A percentile compares a stretch with the other conserved stretches of the same genome.
Evolutionary conservation across 179 eudicot species (phyloP).

Genomic region (Kewa caespitosa): DNA sequence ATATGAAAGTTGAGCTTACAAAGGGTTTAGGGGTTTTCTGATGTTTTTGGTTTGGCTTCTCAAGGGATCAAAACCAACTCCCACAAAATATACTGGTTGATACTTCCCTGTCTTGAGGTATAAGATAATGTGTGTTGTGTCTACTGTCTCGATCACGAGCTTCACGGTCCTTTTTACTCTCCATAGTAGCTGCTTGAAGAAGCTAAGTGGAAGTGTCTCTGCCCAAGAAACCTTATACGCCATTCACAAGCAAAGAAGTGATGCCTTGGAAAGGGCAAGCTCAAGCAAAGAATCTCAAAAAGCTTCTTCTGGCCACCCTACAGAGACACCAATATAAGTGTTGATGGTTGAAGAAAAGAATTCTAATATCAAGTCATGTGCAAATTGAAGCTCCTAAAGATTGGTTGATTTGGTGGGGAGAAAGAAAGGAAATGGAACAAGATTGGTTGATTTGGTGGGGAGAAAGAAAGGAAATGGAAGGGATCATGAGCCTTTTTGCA

Average conservation of each 20-base stretch:
- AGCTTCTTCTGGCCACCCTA: slow-evolving; percentile 11
- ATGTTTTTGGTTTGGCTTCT: slow-evolving; percentile 16
- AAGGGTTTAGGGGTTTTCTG: not conserved
- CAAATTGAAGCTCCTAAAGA: slow-evolving; percentile 8
- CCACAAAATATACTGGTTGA: slow-evolving; percentile 13
- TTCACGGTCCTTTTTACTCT: slow-evolving; percentile 35
- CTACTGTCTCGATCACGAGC: slow-evolving; percentile 19
- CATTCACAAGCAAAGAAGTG: slow-evolving; percentile 40
- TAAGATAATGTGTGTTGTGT: slow-evolving; percentile 14
- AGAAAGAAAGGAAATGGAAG: slow-evolving; percentile 11
- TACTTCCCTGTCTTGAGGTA: slow-evolving; percentile 17
- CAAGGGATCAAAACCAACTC: not conserved
- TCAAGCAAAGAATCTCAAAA: slow-evolving; percentile 41
- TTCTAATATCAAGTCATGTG: slow-evolving; percentile 22
- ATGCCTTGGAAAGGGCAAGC: slow-evolving; percentile 27
- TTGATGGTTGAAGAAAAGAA: slow-evolving; percentile 15
- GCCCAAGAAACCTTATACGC: slow-evolving; percentile 32
- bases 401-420: not conserved
- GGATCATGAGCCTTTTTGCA: slow-evolving; percentile 9
- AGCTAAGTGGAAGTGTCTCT: slow-evolving; percentile 33
- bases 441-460: not conserved
- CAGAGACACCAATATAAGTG: not conserved
- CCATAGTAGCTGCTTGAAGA: slow-evolving; percentile 36
- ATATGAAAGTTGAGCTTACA: slow-evolving; percentile 13
- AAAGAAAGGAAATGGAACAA: slow-evolving; percentile 13